Evolutionary conservation across 2,329 filamentous ascomycete genomes (phyloP).

Genomic region (Didymella arachidicola): DNA sequence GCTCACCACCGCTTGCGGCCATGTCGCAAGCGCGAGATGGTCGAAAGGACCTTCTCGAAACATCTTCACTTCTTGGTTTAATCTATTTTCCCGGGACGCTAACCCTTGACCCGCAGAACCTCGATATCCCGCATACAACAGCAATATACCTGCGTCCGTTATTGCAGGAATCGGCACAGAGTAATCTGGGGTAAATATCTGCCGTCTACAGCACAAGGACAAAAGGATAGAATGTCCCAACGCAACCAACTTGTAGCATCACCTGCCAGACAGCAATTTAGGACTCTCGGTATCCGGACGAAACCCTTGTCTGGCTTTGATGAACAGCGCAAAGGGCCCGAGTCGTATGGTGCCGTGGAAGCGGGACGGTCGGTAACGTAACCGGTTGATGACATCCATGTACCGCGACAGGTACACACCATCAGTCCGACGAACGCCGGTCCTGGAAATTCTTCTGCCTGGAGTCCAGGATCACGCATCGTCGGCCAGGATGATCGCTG

Average conservation of each 20-base stretch:
- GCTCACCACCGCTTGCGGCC: conserved; percentile 14
- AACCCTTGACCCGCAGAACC: conserved; percentile 28
- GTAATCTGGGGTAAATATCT: conserved; percentile 42
- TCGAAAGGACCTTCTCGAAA: conserved; percentile 36
- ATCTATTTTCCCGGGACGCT: conserved; percentile 41
- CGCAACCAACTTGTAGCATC: conserved; percentile 31
- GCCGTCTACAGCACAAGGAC: conserved; percentile 37
- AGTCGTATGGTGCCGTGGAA: conserved; percentile 11
- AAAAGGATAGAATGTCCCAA: conserved; percentile 21
- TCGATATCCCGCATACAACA: conserved; percentile 41
- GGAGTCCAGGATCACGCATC: conserved; percentile 1
- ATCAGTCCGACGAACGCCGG: conserved; percentile 19
- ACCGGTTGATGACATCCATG: conserved; percentile 17
- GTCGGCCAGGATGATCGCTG: conserved; percentile 2
- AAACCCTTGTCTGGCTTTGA: conserved; percentile 24
- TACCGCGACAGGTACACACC: conserved; percentile 16
- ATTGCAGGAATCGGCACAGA: conserved; percentile 26
- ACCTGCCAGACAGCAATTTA: conserved; percentile 29
- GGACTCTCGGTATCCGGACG: conserved; percentile 28
- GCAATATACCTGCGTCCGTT: conserved; percentile 46
- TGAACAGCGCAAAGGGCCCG: conserved; percentile 16
- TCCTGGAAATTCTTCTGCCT: conserved; percentile 19
- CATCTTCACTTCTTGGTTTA: conserved; percentile 45
- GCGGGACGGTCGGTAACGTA: conserved; percentile 14
- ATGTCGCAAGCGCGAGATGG: conserved; percentile 12